These are phyloP conservation scores for Annulohypoxylon truncatum DNA, from an alignment of 2,329 filamentous ascomycete genomes.

Conservation along the genomic window DNA sequence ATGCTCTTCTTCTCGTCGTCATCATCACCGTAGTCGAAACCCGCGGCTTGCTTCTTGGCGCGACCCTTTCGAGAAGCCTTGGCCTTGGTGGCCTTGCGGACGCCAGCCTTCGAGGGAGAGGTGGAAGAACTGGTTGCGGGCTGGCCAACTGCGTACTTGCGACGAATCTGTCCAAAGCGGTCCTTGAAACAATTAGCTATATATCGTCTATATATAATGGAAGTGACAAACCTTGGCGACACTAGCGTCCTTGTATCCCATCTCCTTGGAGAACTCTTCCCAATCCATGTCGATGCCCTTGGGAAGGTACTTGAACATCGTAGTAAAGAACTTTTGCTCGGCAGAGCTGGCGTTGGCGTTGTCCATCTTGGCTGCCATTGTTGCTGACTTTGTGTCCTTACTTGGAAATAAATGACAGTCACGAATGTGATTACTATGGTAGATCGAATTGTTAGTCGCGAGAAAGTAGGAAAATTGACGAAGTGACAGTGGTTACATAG, in stretches of 20 bases:
- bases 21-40: background rate
- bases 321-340: slow-evolving; percentile 39
- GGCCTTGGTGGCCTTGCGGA: background rate
- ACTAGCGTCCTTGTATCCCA: slow-evolving; percentile 30
- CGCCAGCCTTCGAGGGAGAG: slow-evolving; percentile 3
- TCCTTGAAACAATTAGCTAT: slow-evolving; percentile 16
- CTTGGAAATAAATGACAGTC: background rate
- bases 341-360: background rate
- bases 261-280: slow-evolving; percentile 33
- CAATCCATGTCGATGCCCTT: slow-evolving; percentile 34
- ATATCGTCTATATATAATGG: background rate
- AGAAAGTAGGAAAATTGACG: background rate
- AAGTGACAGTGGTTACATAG: background rate
- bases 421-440: background rate
- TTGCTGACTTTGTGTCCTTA: background rate
- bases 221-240: slow-evolving; percentile 40
- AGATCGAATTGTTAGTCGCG: background rate
- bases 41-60: background rate
- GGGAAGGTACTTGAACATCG: slow-evolving; percentile 41
- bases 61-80: slow-evolving; percentile 13
- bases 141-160: background rate
- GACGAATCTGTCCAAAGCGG: slow-evolving; percentile 26
- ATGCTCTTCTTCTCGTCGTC: background rate
- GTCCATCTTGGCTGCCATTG: slow-evolving; percentile 1
- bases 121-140: background rate